Evolutionary conservation across 179 eudicot genomes (phyloP), one percentile per base, ranked within the genome.

Genomic region (Heliamphora pulchella): DNA sequence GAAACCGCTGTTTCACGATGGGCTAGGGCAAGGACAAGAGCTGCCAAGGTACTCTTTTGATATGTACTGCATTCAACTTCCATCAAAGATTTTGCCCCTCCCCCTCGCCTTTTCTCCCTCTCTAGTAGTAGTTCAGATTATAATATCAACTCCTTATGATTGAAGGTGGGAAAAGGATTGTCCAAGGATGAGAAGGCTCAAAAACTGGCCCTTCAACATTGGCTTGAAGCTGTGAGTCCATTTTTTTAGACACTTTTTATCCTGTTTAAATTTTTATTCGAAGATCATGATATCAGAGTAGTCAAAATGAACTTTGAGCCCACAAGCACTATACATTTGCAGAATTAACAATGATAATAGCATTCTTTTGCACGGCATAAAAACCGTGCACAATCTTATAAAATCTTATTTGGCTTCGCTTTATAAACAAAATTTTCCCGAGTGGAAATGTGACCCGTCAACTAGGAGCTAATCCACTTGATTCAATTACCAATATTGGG

Each of bases 21-120:
- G 98, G 89, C 94, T 14, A 86, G 97, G 84, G 98, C 98, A 0
- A 86, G 86, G 74, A 93, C 92, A 20, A 88, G 94, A 81, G 97
- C 88, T 67, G 97, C 98, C 59, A 94, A 91, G 94, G 98, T 93
- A 78, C 55, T 44, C 3, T 41, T 17, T 57, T 11, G 8, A 54
- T 6, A 4, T 13, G 47, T 61, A 22, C 18, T 59, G 4, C 4
- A 48, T 59, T 65, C 10, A 80, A 53, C 6, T 66, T 74, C 8
- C 31, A n/a, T n/a, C 3, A 20, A 57, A 63, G 58, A 11, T 22
- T 6, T 62, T 53, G n/a, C 43, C 44, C 10, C 17, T 1, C 50
- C 2, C 31, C 44, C 47, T 47, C 53, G 46, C 5, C 5, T 65
- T n/a, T 48, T 81, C 59, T 65, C 43, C 2, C 11, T 66, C n/a